Evolutionary conservation across 768 basidiomycete genomes (phyloP).

Genomic region (Cystofilobasidium capitatum): DNA sequence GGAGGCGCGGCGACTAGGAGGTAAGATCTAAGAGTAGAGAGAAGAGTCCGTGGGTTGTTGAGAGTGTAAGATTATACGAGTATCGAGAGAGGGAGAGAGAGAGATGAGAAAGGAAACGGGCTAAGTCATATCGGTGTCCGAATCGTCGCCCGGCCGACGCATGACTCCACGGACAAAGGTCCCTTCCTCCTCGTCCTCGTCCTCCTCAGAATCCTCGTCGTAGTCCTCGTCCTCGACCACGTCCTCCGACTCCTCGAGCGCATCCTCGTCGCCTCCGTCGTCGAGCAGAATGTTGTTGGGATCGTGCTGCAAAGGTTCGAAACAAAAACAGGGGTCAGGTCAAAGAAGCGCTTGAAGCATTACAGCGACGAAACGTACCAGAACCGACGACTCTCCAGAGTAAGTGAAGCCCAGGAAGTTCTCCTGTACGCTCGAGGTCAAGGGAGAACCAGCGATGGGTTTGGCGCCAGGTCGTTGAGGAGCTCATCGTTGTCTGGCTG

Average conservation of each 20-base stretch:
- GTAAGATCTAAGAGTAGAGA: too few relatives aligned
- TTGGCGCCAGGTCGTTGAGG: constrained; percentile 31
- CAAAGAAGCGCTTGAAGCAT: background rate
- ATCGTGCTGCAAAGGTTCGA: constrained; percentile 34
- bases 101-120: background rate
- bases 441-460: constrained; percentile 49
- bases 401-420: constrained; percentile 86
- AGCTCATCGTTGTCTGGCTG: too few relatives aligned
- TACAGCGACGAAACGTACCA: constrained; percentile 31
- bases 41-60: too few relatives aligned
- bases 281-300: constrained; percentile 60
- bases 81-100: background rate
- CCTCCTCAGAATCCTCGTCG: constrained; percentile 16
- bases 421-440: constrained; percentile 89
- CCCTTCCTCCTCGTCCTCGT: constrained; percentile 11
- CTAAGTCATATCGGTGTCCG: constrained; percentile 15
- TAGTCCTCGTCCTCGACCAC: constrained; percentile 31
- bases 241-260: constrained; percentile 35
- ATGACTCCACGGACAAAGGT: constrained; percentile 18
- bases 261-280: constrained; percentile 49
- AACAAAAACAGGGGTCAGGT: background rate
- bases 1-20: too few relatives aligned
- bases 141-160: background rate
- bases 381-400: constrained; percentile 40
- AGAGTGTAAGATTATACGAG: background rate